These are phyloP conservation scores for Sporothrix protearum DNA, from an alignment of 2,329 filamentous ascomycete species.

Conservation along the genomic window DNA sequence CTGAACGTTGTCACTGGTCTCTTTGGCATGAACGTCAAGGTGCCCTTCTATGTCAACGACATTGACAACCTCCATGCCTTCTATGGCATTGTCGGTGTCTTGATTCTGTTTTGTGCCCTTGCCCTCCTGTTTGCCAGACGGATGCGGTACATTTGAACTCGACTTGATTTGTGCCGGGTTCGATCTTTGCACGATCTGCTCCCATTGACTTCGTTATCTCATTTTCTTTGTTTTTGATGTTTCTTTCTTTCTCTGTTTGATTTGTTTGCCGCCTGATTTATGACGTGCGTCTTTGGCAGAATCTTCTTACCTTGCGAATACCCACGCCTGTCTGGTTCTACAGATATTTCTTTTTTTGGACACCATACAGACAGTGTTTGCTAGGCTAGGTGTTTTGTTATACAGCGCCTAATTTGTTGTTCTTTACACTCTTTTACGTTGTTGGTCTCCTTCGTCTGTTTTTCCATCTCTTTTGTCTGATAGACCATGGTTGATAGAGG, in stretches of 20 bases:
- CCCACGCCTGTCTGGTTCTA: constrained; percentile 14
- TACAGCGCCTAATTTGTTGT: background rate
- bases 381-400: background rate
- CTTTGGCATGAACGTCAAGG: constrained; percentile 81
- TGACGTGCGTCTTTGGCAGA: background rate
- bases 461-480: background rate
- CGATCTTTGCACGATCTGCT: background rate
- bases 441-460: background rate
- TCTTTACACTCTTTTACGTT: background rate
- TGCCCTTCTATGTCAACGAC: constrained; percentile 56
- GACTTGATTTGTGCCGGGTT: background rate
- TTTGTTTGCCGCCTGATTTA: background rate
- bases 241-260: background rate
- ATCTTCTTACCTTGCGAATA: constrained; percentile 1
- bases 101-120: constrained; percentile 51
- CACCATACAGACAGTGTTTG: constrained; percentile 1
- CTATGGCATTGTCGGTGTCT: constrained; percentile 48
- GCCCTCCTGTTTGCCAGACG: constrained; percentile 47
- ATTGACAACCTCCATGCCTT: constrained; percentile 54
- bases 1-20: constrained; percentile 86
- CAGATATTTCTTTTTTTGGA: background rate
- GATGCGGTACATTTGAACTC: constrained; percentile 43
- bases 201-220: background rate
- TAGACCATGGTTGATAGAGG: constrained; percentile 15
- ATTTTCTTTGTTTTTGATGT: background rate